A percentile compares a stretch with the other conserved stretches of the same genome.
phyloP scores from a whole-genome alignment of 352 stramenopile species.

The Globisporangium canariense region DNA sequence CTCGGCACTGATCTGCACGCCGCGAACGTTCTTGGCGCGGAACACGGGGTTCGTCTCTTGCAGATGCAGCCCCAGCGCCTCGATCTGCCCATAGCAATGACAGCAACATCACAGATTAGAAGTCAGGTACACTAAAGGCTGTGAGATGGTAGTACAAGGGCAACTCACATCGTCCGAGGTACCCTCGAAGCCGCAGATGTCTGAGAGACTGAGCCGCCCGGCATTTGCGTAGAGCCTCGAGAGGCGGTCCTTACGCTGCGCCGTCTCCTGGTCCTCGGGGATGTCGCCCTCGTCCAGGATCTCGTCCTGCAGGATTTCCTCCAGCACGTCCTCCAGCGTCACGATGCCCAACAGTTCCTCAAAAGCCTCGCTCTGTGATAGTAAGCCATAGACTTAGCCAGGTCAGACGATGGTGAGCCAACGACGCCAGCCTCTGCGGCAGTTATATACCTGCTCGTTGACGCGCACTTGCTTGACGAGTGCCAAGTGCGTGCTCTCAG shows the following conservation, averaged over 20 bases:
- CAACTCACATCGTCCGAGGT: conserved; percentile 27
- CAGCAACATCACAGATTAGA: conserved; percentile 11
- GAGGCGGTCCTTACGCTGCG: conserved; percentile 45
- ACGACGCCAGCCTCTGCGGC: not conserved
- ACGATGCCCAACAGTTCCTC: conserved; percentile 96
- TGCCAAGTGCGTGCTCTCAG: conserved; percentile 90
- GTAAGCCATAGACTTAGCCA: conserved; percentile 4
- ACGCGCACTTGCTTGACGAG: conserved; percentile 93
- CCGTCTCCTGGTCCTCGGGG: conserved; percentile 28
- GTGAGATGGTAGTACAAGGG: not conserved
- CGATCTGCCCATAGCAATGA: conserved; percentile 15
- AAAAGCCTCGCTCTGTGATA: conserved; percentile 71
- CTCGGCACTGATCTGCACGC: conserved; percentile 22
- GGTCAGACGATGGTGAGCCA: no score
- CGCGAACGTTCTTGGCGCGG: conserved; percentile 25
- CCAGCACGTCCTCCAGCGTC: conserved; percentile 98
- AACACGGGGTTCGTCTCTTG: conserved; percentile 34
- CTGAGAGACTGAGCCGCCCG: conserved; percentile 43
- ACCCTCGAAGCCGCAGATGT: conserved; percentile 38
- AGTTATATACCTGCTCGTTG: conserved; percentile 23
- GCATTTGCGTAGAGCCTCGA: conserved; percentile 42
- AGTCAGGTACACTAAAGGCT: not conserved
- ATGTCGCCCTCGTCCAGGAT: conserved; percentile 96
- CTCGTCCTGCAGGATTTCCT: conserved; percentile 96
- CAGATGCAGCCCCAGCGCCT: conserved; percentile 27